phyloP scores from a whole-genome alignment of 768 basidiomycete species.

The Mycena albidolilacea region DNA sequence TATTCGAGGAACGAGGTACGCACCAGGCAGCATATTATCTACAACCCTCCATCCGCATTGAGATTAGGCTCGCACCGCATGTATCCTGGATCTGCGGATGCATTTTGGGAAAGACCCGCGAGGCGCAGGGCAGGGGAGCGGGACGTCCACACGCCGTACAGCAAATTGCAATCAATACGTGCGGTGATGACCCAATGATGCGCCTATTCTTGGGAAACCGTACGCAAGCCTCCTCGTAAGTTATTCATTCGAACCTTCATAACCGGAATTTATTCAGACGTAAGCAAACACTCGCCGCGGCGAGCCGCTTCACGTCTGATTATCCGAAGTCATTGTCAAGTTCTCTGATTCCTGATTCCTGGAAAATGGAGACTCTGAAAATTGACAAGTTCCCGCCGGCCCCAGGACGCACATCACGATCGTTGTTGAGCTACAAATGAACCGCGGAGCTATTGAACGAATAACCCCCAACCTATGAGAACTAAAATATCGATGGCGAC shows the following conservation, averaged over 20 bases:
- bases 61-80: constrained; percentile 6
- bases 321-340: no score
- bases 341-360: no score
- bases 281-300: no score
- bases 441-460: neutral
- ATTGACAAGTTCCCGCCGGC: neutral
- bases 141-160: constrained; percentile 1
- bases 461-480: neutral
- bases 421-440: neutral
- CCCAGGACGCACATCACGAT: constrained; percentile 2
- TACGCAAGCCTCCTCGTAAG: constrained; percentile 6
- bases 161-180: constrained; percentile 8
- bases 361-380: constrained; percentile 1
- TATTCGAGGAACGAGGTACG: constrained; percentile 4
- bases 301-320: no score
- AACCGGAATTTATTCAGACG: neutral
- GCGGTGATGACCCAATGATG: constrained; percentile 6
- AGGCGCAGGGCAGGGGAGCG: constrained; percentile 6
- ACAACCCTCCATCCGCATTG: constrained; percentile 1
- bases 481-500: neutral
- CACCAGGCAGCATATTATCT: constrained; percentile 6
- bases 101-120: constrained; percentile 7
- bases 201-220: constrained; percentile 2
- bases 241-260: constrained; percentile 1
- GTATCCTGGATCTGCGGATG: constrained; percentile 7